Base-by-base conservation (phyloP, 805 yeast species). In the Lipomyces starkeyi region DNA sequence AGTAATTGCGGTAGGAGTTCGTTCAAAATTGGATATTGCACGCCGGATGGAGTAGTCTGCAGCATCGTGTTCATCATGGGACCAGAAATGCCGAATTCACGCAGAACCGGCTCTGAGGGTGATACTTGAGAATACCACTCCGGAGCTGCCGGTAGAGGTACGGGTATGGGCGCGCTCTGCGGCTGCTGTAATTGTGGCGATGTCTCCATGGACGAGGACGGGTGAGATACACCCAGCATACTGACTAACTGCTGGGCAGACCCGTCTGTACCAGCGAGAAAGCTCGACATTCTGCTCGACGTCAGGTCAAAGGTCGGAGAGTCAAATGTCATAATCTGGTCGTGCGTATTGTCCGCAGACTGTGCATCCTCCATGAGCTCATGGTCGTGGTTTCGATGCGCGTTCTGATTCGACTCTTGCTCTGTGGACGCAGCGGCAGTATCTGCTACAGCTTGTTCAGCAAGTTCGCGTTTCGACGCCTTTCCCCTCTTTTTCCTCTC, bases 401-500 rank as follows among this genome's bases (percentile, higher is more conserved):
- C 5, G 43, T 13, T 47, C 35, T 20, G 55, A 20, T 29, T 17
- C 9, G 43, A n/a, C 14, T 57, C 58, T 17, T 29, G 17, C 56
- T 17, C 22, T 35, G n/a, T 40, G 9, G 29, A 11, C 27, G 60
- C 20, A 20, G 25, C 14, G 5, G 22, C 22, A 7, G 57, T 64
- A 11, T 40, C 66, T 11, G 29, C 58, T 5, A 64, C 58, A 17
- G 62, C 68, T 34, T 56, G 62, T 20, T 40, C 59, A 3, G 54
- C 63, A 2, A 59, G 67, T 20, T 64, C 70, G 29, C 65, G 61
- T 35, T 49, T 65, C 22, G 68, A 43, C 9, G 35, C 66, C 49
- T 67, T 67, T n/a, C 86, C 86, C 63, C 86, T 74, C 70, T 82
- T 82, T 71, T 78, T 82, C 64, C 82, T 83, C 58, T 79, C 75